Evolutionary conservation across 192 early-diverging fungal species (phyloP).

Genomic region (Mortierella antarctica): DNA sequence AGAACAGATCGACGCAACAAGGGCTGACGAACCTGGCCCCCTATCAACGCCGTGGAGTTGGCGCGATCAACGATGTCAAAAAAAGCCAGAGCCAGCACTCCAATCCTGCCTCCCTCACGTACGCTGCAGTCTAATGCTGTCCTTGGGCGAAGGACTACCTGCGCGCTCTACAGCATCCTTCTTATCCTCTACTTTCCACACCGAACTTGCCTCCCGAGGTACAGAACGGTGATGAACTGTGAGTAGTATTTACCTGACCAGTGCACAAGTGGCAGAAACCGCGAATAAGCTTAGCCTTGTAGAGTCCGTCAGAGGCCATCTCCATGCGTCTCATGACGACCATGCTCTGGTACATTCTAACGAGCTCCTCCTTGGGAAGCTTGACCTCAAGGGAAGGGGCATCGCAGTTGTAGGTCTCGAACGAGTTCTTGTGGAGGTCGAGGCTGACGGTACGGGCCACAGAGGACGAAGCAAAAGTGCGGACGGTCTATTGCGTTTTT

Average conservation of each 20-base stretch:
- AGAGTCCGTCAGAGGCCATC: constrained; percentile 92
- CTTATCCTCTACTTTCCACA: neutral
- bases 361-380: constrained; percentile 75
- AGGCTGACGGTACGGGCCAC: constrained; percentile 71
- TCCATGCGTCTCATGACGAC: constrained; percentile 91
- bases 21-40: no score
- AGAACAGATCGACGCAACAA: no score
- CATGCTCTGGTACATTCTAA: constrained; percentile 91
- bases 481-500: constrained; percentile 23
- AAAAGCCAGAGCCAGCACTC: neutral
- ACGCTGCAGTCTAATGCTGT: no score
- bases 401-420: constrained; percentile 88
- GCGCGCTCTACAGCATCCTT: no score
- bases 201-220: neutral
- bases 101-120: neutral
- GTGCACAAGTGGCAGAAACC: constrained; percentile 99
- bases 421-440: constrained; percentile 73
- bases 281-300: constrained; percentile 97
- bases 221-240: neutral
- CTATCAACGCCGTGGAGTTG: no score
- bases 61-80: no score
- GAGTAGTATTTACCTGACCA: constrained; percentile 77
- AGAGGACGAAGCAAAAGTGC: constrained; percentile 50
- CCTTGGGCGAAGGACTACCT: no score
- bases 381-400: constrained; percentile 69